Evolutionary conservation across 805 yeast genomes (phyloP), one percentile per base, ranked within the genome.

Genomic region (Pichia pseudocactophila): DNA sequence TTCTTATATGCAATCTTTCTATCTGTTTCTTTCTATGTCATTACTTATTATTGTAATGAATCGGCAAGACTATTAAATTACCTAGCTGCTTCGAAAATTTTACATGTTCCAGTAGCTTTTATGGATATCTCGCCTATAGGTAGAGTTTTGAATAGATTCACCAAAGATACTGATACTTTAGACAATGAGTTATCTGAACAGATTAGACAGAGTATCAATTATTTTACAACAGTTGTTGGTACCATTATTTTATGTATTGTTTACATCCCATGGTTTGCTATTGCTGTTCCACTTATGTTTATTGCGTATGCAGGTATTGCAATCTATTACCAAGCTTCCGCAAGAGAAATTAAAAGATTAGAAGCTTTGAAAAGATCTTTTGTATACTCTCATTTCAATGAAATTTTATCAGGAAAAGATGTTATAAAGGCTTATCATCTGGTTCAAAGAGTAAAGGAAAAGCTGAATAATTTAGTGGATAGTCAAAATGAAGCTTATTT

Each of bases 121-220:
- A 71, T 86, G 63, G 96, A 88, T 55, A 77, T 86, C 10, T 83
- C 94, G 0, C 96, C 96, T 15, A 71, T 84, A 69, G 96, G 96
- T 2, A 71, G 96, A 50, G 79, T 87, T 45, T 66, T 88, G 58
- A 87, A 85, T 62, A 68, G 95, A 51, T 87, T 86, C 59, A 85
- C 95, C 2, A 85, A 85, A 52, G 96, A 87, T 59, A 82, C 92
- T 0, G 95, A 87, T 57, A 78, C 79, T 5, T 64, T 86, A 58
- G 95, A 87, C 55, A 85, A 83, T 56, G 90, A 82, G 61, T 64
- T 86, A 45, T 73, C 77, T 42, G 88, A 82, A 56, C 83, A 80
- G 53, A 50, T 82, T 34, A 71, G 90, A 51, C 61, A 79, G 62
- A 68, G 82, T 40, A 49, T 78, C 37, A 76, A 69, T 50, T 75